phyloP scores from a whole-genome alignment of 495 filamentous ascomycete genomes.

The Tirmania nivea region DNA sequence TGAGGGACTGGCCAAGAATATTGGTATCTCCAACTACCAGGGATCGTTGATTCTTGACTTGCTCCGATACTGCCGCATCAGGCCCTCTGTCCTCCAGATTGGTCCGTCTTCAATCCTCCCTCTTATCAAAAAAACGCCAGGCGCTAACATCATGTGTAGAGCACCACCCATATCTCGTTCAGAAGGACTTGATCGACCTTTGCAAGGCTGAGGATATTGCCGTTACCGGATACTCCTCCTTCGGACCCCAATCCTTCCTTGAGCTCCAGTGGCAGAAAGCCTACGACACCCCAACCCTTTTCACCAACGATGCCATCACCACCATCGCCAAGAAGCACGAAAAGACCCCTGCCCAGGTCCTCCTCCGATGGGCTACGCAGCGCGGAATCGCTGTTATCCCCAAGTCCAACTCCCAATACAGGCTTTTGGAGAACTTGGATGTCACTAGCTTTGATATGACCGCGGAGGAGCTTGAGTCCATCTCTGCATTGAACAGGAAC shows the following conservation, averaged over 20 bases:
- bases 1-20: constrained; percentile 45
- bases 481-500: constrained; percentile 22
- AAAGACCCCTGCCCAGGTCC: constrained; percentile 62
- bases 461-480: constrained; percentile 23
- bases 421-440: constrained; percentile 32
- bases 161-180: constrained; percentile 91
- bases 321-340: constrained; percentile 44
- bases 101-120: neutral
- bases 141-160: constrained; percentile 24
- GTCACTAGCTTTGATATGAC: constrained; percentile 20
- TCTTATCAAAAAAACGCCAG: neutral
- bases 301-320: constrained; percentile 46
- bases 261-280: constrained; percentile 62
- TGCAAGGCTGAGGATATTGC: constrained; percentile 50
- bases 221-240: constrained; percentile 78
- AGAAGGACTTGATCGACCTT: constrained; percentile 50
- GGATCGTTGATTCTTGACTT: constrained; percentile 64
- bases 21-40: constrained; percentile 83
- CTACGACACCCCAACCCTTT: constrained; percentile 38
- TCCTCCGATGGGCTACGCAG: constrained; percentile 90
- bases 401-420: constrained; percentile 47
- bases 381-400: constrained; percentile 80
- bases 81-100: constrained; percentile 69
- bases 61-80: constrained; percentile 59
- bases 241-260: constrained; percentile 64